Evolutionary conservation across 2,329 filamentous ascomycete species (phyloP).

Genomic region (Tolypocladium album): DNA sequence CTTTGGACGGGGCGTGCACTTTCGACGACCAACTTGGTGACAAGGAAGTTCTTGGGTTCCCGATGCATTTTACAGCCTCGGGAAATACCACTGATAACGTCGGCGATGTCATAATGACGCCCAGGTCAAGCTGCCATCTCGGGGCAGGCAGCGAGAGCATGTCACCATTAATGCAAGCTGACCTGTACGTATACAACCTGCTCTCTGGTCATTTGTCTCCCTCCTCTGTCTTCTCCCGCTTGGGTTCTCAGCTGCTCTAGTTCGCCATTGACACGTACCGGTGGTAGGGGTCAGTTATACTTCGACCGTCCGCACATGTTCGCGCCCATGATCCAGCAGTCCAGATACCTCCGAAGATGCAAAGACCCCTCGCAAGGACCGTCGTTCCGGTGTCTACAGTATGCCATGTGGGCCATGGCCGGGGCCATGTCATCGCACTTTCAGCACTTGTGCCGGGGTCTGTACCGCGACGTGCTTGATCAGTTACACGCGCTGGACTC

Average conservation of each 20-base stretch:
- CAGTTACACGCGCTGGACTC: background rate
- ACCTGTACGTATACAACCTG: background rate
- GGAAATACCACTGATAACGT: background rate
- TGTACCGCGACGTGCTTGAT: background rate
- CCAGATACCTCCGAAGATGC: background rate
- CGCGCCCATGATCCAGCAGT: background rate
- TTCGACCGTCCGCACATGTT: background rate
- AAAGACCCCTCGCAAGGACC: background rate
- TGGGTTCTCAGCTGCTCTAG: background rate
- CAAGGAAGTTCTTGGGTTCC: background rate
- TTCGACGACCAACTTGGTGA: background rate
- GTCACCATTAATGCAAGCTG: background rate
- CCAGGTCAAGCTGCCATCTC: background rate
- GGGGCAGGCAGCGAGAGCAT: background rate
- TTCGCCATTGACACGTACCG: background rate
- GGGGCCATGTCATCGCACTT: background rate
- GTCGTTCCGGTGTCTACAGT: background rate
- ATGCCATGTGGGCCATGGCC: background rate
- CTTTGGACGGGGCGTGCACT: background rate
- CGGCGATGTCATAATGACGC: background rate
- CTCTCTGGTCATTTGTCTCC: no score
- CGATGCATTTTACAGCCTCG: background rate
- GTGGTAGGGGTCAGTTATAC: background rate
- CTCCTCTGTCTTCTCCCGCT: background rate
- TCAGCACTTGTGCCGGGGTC: background rate